These are phyloP conservation scores for Penicillium sp. DNA, from an alignment of 2,329 filamentous ascomycete genomes.

Conservation along the genomic window DNA sequence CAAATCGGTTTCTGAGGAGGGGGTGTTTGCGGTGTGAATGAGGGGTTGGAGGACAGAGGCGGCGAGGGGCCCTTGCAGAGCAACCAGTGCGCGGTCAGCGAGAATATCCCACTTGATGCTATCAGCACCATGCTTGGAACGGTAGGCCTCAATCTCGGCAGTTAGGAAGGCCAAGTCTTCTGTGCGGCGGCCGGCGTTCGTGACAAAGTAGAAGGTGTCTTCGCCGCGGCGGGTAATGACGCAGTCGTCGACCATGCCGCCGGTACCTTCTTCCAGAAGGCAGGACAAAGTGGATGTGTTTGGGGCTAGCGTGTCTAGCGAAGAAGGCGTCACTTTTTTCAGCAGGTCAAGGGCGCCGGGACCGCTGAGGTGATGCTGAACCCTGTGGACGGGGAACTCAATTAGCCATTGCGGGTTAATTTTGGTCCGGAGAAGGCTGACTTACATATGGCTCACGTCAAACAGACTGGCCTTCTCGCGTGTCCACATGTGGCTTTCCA, in stretches of 20 bases:
- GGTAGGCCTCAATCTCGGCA: constrained; percentile 64
- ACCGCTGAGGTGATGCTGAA: constrained; percentile 80
- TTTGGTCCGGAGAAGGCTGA: neutral
- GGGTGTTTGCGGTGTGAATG: constrained; percentile 53
- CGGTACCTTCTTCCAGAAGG: constrained; percentile 73
- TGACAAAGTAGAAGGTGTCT: constrained; percentile 85
- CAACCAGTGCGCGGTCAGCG: constrained; percentile 73
- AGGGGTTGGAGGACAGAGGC: constrained; percentile 66
- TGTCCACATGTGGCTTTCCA: constrained; percentile 86
- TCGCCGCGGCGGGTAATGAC: constrained; percentile 78
- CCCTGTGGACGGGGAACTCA: constrained; percentile 43
- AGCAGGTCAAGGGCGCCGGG: constrained; percentile 78
- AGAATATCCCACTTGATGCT: constrained; percentile 69
- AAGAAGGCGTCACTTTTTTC: constrained; percentile 77
- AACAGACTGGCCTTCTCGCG: constrained; percentile 85
- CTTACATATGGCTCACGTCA: constrained; percentile 93
- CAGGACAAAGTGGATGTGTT: constrained; percentile 81
- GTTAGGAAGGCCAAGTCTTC: constrained; percentile 81
- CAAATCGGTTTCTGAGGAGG: constrained; percentile 53
- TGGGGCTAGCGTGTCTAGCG: constrained; percentile 60
- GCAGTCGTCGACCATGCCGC: constrained; percentile 93
- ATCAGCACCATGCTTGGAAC: constrained; percentile 51
- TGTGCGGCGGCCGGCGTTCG: constrained; percentile 86
- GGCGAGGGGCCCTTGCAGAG: constrained; percentile 82
- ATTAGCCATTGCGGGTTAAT: constrained; percentile 14